Conservation (phyloP, 208 protist genomes). For the Angomonas deanei region DNA sequence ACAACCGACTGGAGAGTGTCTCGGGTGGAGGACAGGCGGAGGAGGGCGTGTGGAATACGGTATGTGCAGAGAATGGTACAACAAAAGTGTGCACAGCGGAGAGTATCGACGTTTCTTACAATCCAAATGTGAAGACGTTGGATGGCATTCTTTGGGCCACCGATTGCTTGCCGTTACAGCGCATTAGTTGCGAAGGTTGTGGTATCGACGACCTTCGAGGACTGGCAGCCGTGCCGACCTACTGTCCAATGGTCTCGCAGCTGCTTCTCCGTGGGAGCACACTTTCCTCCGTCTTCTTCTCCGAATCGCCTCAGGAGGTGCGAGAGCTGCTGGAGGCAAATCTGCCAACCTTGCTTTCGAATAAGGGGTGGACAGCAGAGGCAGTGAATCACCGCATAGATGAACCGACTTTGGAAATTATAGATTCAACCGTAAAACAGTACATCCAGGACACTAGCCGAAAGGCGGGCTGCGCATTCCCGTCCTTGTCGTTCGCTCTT, state of each 20-base stretch:
- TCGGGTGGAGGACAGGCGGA: too few relatives aligned
- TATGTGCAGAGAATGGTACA: conserved; percentile 1
- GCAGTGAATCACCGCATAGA: too few relatives aligned
- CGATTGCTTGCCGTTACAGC: background rate
- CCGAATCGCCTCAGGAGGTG: conserved; percentile 4
- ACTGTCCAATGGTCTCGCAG: conserved; percentile 7
- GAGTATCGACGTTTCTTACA: conserved; percentile 38
- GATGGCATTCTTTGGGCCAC: conserved; percentile 48
- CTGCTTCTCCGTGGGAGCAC: conserved; percentile 27
- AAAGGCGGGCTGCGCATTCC: too few relatives aligned
- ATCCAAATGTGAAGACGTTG: conserved; percentile 27
- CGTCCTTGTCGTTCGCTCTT: too few relatives aligned
- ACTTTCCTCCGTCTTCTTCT: conserved; percentile 16
- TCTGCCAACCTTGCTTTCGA: background rate
- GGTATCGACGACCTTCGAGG: conserved; percentile 26
- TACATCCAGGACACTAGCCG: too few relatives aligned
- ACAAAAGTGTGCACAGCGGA: conserved; percentile 3
- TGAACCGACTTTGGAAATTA: too few relatives aligned
- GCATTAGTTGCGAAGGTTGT: conserved; percentile 5
- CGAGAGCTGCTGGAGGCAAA: conserved; percentile 15
- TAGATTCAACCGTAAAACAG: too few relatives aligned
- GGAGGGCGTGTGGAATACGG: too few relatives aligned
- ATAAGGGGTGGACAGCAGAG: too few relatives aligned
- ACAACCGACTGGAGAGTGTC: conserved; percentile 52
- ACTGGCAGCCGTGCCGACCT: conserved; percentile 15